Conservation (phyloP, 169 alveolate species). For the Eimeria falciformis region DNA sequence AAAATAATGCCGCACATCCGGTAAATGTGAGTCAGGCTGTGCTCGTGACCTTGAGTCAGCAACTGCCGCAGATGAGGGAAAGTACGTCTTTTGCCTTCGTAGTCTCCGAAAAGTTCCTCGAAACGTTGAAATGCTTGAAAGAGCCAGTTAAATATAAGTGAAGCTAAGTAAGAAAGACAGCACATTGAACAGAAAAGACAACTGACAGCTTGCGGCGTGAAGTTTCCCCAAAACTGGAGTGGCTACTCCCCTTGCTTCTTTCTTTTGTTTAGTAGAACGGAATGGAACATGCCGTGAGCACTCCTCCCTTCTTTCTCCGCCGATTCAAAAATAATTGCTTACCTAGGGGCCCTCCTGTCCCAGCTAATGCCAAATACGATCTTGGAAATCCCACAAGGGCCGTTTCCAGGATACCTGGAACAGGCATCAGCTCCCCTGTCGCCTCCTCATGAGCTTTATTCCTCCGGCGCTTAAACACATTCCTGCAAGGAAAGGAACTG, state of each 20-base stretch:
- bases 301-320: neutral
- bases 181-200: neutral
- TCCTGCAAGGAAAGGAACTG: neutral
- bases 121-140: conserved; percentile 24
- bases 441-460: neutral
- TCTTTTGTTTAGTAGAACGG: no score
- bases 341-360: conserved; percentile 64
- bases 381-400: conserved; percentile 13
- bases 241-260: no score
- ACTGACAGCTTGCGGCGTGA: no score
- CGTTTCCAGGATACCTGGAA: neutral
- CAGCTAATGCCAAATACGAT: conserved; percentile 39
- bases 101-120: conserved; percentile 42
- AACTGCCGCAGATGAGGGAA: conserved; percentile 45
- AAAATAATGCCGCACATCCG: conserved; percentile 63
- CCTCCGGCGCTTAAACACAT: neutral
- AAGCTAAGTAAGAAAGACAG: conserved; percentile 2
- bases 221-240: no score
- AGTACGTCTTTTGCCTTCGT: conserved; percentile 18
- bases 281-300: neutral
- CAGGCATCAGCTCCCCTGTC: neutral
- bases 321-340: no score
- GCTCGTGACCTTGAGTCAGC: conserved; percentile 31
- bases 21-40: conserved; percentile 19
- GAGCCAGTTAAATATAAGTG: conserved; percentile 45